Evolutionary conservation across 2,329 filamentous ascomycete species (phyloP), one percentile per base, ranked within the genome.

Genomic region (Sarocladium brachiariae): DNA sequence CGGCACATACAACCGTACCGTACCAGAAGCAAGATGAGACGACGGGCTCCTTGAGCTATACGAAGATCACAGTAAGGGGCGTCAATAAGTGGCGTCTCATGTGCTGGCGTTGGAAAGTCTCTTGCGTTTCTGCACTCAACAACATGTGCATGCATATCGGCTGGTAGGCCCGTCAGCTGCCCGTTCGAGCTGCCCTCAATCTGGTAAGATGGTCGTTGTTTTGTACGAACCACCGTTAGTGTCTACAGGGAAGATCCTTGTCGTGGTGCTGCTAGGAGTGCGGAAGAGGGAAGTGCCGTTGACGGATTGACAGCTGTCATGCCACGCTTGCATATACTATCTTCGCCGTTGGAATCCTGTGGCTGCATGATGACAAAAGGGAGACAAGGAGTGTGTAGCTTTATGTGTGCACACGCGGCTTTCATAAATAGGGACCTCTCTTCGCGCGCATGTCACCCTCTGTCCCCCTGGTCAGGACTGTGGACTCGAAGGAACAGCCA

Each of bases 221-320:
- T 9, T 5, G n/a, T 27, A 21, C 21, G 11, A 25, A n/a, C 11
- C 23, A 43, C 8, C 6, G 6, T 14, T 10, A 5, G 11, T 43
- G 3, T 5, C 11, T 21, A 43, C 39, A 43, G 39, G 39, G 39
- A 16, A 43, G 5, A 43, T 8, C 39, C 39, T 16, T 24, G 39
- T 14, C 25, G 14, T 8, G 35, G 21, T 8, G 16, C 18, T 35
- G n/a, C n/a, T n/a, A n/a, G n/a, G n/a, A n/a, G n/a, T 8, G 11
- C 13, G 35, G 35, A 21, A 39, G 21, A 4, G 27, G 27, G 10
- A 19, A 18, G 7, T n/a, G 21, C 35, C 35, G 35, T 39, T 39
- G 39, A n/a, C 19, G 4, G 19, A 5, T 33, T 47, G 43, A 47
- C 43, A 47, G 43, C 43, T 47, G 27, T 47, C 43, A 47, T 4